Conservation (phyloP, 352 stramenopile genomes). For the Phytophthora quininea region DNA sequence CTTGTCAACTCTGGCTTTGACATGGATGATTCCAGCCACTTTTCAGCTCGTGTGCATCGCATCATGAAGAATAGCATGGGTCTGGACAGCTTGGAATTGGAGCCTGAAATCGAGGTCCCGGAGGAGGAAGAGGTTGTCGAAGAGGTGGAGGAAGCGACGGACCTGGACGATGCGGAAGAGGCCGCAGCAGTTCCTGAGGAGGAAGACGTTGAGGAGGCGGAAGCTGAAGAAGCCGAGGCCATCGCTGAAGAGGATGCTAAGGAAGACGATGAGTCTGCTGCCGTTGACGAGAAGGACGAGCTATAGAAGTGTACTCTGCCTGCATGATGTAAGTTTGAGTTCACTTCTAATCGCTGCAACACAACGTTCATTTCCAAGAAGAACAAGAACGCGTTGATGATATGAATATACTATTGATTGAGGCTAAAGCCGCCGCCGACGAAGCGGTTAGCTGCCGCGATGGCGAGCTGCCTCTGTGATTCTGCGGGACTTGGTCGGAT, state of each 20-base stretch:
- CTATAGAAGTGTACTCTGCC: conserved; percentile 41
- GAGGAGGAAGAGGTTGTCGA: conserved; percentile 59
- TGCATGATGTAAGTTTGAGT: conserved; percentile 18
- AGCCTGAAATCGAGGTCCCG: conserved; percentile 95
- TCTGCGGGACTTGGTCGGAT: conserved; percentile 62
- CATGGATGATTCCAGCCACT: conserved; percentile 93
- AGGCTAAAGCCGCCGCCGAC: conserved; percentile 94
- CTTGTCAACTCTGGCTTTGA: conserved; percentile 98
- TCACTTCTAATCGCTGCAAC: conserved; percentile 12
- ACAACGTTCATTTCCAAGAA: conserved; percentile 27
- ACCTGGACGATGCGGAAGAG: conserved; percentile 48
- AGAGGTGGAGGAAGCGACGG: conserved; percentile 34
- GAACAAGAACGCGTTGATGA: neutral
- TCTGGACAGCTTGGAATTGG: conserved; percentile 91
- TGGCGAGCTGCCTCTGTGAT: conserved; percentile 84
- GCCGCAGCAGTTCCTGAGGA: conserved; percentile 46
- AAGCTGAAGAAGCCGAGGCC: conserved; percentile 43
- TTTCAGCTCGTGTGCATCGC: conserved; percentile 93
- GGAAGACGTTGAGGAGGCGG: conserved; percentile 92
- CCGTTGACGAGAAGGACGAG: conserved; percentile 71
- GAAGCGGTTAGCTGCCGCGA: conserved; percentile 88
- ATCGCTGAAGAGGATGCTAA: conserved; percentile 31
- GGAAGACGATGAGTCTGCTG: conserved; percentile 25
- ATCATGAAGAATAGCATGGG: conserved; percentile 94
- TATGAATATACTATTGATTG: conserved; percentile 70